These are phyloP conservation scores for Globisporangium irregulare DNA, from an alignment of 352 stramenopile genomes.

Conservation along the genomic window DNA sequence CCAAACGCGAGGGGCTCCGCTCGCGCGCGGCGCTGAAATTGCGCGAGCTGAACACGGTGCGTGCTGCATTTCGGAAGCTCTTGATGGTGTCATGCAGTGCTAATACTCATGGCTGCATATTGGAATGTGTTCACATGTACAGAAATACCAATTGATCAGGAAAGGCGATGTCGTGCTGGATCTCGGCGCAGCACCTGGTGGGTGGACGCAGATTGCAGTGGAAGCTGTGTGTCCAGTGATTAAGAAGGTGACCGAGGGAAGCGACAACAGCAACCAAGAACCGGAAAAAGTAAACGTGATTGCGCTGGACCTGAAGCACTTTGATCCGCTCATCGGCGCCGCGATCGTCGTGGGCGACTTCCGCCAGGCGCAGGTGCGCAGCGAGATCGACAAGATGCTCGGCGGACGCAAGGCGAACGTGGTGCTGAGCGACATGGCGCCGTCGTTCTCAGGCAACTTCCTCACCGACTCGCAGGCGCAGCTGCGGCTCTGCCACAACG, in stretches of 20 bases:
- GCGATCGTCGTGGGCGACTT: conserved; percentile 82
- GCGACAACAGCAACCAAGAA: conserved; percentile 17
- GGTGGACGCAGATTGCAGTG: conserved; percentile 80
- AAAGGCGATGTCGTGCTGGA: conserved; percentile 75
- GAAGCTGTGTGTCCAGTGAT: conserved; percentile 31
- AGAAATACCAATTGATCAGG: conserved; percentile 68
- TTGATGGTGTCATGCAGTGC: neutral
- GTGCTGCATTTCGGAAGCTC: neutral
- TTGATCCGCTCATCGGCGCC: conserved; percentile 70
- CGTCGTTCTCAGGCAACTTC: conserved; percentile 76
- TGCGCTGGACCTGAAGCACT: conserved; percentile 68
- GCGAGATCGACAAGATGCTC: conserved; percentile 52
- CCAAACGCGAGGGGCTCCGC: conserved; percentile 77
- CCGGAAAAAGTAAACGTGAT: conserved; percentile 43
- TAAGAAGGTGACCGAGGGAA: conserved; percentile 12
- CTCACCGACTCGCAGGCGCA: conserved; percentile 76
- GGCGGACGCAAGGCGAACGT: conserved; percentile 54
- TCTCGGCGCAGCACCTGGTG: conserved; percentile 77
- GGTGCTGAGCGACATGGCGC: conserved; percentile 88
- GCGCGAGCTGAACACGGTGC: conserved; percentile 72
- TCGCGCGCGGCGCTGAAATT: conserved; percentile 84
- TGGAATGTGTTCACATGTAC: conserved; percentile 9
- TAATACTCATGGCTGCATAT: neutral
- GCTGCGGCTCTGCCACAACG: conserved; percentile 83
- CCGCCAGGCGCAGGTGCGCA: conserved; percentile 47